Base-by-base conservation (phyloP, 1,284 basidiomycete genomes). In the Marasmius oreades region DNA sequence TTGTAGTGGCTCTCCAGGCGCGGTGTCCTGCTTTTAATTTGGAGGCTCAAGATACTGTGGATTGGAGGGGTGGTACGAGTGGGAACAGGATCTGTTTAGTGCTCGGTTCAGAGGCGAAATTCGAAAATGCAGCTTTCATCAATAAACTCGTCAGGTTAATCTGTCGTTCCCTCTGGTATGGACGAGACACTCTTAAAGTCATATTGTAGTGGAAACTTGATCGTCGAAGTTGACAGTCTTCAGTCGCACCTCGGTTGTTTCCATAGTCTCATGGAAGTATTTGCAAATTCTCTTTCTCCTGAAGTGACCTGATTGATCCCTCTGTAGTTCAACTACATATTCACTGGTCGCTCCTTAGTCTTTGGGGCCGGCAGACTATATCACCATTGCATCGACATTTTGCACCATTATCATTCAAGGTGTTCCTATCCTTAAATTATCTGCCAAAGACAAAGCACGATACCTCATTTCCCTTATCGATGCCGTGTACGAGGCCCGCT, bases 391-490 rank as follows among this genome's bases (percentile, higher is more conserved):
- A 0, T 81, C 81, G 0, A 78, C 74, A 1, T 87, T 78, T 62
- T 74, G 77, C 55, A 85, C 81, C 0, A 70, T 89, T 55, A 75
- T 82, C 60, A 75, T 90, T 53, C 81, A 82, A 48, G 71, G 78
- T 34, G 78, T 89, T 18, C 86, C 86, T 0, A 63, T 83, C 28
- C 73, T 90, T 2, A 75, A 75, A 12, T 70, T 88, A 2, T 74
- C 78, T 11, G 73, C 74, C 36, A 90, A 89, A 73, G 86, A 90
- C 67, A 82, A 89, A 69, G 87, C 86, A 2, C 71, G 86, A 11
- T 72, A 86, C 2, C 80, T 90, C 67, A 90, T 90, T 65, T 88
- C 85, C 12, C 75, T 90, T 53, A 79, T 90, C 42, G 88, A 90
- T 62, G 86, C 87, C 0, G 70, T 89, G 3, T 84, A 84, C 69